Conservation (phyloP, 2,329 filamentous ascomycete species). For the Madurella mycetomatis region DNA sequence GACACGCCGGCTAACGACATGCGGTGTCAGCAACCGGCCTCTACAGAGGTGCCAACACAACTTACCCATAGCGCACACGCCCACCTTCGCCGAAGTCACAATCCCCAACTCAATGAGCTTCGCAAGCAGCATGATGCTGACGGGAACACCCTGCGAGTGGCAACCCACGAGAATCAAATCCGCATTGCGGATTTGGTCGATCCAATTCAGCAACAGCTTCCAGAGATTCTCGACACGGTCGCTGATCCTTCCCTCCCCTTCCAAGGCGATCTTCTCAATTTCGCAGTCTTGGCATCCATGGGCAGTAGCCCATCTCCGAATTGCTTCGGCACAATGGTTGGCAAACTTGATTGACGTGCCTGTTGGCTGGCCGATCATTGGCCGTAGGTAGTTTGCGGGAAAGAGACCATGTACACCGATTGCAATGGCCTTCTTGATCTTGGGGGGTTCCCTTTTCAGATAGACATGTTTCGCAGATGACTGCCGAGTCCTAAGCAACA, state of each 20-base stretch:
- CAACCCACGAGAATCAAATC: slow-evolving; percentile 91
- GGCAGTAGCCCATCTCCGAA: slow-evolving; percentile 73
- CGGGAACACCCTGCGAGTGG: slow-evolving; percentile 93
- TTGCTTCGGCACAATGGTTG: slow-evolving; percentile 77
- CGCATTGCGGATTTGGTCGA: slow-evolving; percentile 79
- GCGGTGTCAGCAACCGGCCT: slow-evolving; percentile 8
- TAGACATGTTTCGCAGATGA: slow-evolving; percentile 65
- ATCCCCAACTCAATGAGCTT: slow-evolving; percentile 90
- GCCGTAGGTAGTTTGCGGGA: slow-evolving; percentile 79
- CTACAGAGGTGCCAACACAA: neutral
- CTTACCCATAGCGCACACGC: slow-evolving; percentile 72
- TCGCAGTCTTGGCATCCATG: slow-evolving; percentile 71
- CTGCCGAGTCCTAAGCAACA: slow-evolving; percentile 54
- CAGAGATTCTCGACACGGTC: slow-evolving; percentile 89
- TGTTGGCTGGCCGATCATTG: slow-evolving; percentile 88
- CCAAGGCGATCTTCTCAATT: slow-evolving; percentile 89
- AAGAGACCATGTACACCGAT: slow-evolving; percentile 96
- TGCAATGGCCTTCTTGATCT: slow-evolving; percentile 78
- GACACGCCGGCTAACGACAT: slow-evolving; percentile 69
- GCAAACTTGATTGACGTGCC: slow-evolving; percentile 94
- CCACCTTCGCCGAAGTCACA: slow-evolving; percentile 70
- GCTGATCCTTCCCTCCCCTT: slow-evolving; percentile 87
- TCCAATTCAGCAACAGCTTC: slow-evolving; percentile 92
- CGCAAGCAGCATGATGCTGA: slow-evolving; percentile 85
- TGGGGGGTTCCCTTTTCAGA: slow-evolving; percentile 62